These are phyloP conservation scores for Candida adriatica DNA, from an alignment of 805 yeast genomes.

Conservation along the genomic window DNA sequence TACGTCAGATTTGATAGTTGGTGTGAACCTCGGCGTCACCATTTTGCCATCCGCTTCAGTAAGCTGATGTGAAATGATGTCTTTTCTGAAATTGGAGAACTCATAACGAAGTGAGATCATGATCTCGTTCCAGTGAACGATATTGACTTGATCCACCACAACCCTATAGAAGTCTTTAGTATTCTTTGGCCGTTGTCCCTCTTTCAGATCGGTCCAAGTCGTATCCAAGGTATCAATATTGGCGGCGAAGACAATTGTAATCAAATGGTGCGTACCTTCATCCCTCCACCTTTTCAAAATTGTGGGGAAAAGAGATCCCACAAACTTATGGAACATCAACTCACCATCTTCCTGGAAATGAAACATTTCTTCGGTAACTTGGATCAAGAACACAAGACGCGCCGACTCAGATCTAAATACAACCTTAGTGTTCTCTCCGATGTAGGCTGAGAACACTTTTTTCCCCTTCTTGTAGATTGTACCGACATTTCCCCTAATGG, in stretches of 20 bases:
- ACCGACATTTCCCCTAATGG: slow-evolving; percentile 58
- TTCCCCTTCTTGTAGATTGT: slow-evolving; percentile 59
- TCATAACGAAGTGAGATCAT: slow-evolving; percentile 84
- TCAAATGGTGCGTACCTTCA: slow-evolving; percentile 81
- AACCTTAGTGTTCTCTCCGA: slow-evolving; percentile 68
- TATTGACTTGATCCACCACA: slow-evolving; percentile 90
- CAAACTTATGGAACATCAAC: slow-evolving; percentile 84
- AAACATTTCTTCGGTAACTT: slow-evolving; percentile 95
- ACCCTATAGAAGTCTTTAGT: slow-evolving; percentile 82
- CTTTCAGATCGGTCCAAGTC: slow-evolving; percentile 51
- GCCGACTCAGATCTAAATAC: slow-evolving; percentile 92
- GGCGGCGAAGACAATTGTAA: slow-evolving; percentile 81
- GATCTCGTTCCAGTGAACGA: slow-evolving; percentile 83
- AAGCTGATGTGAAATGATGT: slow-evolving; percentile 46
- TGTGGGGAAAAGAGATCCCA: slow-evolving; percentile 86
- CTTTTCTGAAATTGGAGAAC: slow-evolving; percentile 74
- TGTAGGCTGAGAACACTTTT: slow-evolving; percentile 65
- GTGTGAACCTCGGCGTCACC: slow-evolving; percentile 47
- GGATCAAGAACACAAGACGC: slow-evolving; percentile 72
- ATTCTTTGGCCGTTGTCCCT: slow-evolving; percentile 65
- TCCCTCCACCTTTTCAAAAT: slow-evolving; percentile 85
- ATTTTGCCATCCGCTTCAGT: slow-evolving; percentile 22
- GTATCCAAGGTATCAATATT: slow-evolving; percentile 52
- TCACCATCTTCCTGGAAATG: slow-evolving; percentile 96
- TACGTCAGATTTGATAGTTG: slow-evolving; percentile 85